Base-by-base conservation (phyloP, 2,329 filamentous ascomycete genomes). In the Aspergillus neotritici region DNA sequence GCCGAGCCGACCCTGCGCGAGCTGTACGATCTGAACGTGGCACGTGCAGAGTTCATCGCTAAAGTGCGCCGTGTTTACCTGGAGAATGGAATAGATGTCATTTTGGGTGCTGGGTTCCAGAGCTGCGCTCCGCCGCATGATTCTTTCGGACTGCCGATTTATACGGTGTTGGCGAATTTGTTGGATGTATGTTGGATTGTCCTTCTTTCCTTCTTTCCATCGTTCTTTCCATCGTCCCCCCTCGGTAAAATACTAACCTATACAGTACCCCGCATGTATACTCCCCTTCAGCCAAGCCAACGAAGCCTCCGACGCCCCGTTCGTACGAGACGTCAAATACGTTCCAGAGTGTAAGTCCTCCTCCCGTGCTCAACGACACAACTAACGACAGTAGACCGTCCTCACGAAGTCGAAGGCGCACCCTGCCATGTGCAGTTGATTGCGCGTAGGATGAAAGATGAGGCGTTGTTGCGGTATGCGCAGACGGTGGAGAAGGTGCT, bases 351-450 rank as follows among this genome's bases (percentile, higher is more conserved):
- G 56, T 59, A 42, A 41, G 53, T 48, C 2, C 9, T 3, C 11
- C 31, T 5, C 9, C 1, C 1, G 3, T 11, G 14, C n/a, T 12
- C 3, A 10, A 12, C n/a, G 2, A 9, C 15, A 28, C 21, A 41
- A 29, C 15, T 40, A 9, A 47, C 12, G 5, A 3, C 1, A 9
- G 6, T 4, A 57, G 53, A 60, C 39, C 5, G 31, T 5, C 54
- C 56, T 1, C 40, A 50, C 1, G 40, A 47, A 11, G 34, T 57
- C 3, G 55, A 60, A 13, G 48, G 46, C 2, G 51, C 52, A 0
- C 54, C 56, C 1, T 57, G 55, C 40, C 50, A 56, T 34, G 45
- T 58, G 13, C 56, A 60, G 41, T 28, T 59, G 2, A 48, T 54
- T 5, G 55, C 54, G 1, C 42, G 54, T n/a, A 51, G 51, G 8